Evolutionary conservation across 2,329 filamentous ascomycete species (phyloP).

Genomic region (Colletotrichum theobromicola): DNA sequence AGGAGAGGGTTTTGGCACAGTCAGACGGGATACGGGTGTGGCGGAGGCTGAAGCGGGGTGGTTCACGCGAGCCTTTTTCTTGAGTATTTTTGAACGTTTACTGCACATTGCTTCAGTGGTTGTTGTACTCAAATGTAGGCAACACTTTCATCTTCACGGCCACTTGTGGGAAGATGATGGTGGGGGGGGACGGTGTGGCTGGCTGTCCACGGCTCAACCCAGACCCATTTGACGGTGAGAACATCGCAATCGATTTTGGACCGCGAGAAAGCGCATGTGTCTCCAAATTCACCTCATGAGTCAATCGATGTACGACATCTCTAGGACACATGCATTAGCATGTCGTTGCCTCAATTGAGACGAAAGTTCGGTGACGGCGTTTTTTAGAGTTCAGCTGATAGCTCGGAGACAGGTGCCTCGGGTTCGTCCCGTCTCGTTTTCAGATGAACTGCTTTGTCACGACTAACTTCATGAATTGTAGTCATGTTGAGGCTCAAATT

Average conservation of each 20-base stretch:
- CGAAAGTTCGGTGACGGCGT: background rate
- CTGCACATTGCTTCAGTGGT: background rate
- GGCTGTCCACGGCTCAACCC: background rate
- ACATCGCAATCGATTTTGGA: background rate
- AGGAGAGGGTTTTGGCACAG: background rate
- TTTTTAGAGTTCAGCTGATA: background rate
- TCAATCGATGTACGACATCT: background rate
- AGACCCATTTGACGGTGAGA: background rate
- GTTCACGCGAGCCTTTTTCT: background rate
- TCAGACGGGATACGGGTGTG: constrained; percentile 1
- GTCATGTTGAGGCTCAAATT: background rate
- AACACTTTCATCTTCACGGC: background rate
- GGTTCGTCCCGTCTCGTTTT: background rate
- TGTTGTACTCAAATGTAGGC: background rate
- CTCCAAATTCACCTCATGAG: background rate
- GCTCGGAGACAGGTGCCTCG: background rate
- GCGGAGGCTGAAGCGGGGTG: background rate
- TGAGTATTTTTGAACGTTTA: background rate
- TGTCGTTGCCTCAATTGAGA: background rate
- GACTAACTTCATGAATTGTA: background rate
- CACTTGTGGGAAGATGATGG: background rate
- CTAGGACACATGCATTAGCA: background rate
- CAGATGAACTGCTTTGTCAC: background rate
- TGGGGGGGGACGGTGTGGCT: background rate
- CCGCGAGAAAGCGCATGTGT: background rate